phyloP scores from a whole-genome alignment of 768 basidiomycete genomes.

The Stropharia rugosoannulata region DNA sequence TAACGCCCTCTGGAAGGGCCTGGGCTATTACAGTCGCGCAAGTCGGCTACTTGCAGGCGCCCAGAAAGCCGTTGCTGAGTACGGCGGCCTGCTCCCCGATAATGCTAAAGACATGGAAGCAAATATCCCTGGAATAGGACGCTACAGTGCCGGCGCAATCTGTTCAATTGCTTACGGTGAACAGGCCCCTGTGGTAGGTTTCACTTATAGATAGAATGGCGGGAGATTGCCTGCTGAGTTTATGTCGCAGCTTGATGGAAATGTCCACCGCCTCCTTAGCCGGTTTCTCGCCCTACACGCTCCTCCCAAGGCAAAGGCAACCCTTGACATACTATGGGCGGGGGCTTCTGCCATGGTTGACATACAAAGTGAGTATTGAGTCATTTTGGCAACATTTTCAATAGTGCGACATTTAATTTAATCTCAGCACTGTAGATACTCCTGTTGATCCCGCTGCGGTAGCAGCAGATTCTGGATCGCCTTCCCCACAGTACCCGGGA shows the following conservation, averaged over 20 bases:
- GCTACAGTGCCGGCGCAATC: conserved; percentile 86
- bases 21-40: conserved; percentile 89
- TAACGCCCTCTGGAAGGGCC: conserved; percentile 87
- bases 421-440: not conserved
- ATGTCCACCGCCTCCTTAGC: conserved; percentile 83
- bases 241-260: conserved; percentile 73
- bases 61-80: conserved; percentile 68
- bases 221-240: not conserved
- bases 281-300: conserved; percentile 83
- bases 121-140: conserved; percentile 82
- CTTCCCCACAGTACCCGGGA: conserved; percentile 51
- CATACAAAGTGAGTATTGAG: conserved; percentile 20
- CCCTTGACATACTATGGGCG: conserved; percentile 81
- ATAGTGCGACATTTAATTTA: not conserved
- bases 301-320: conserved; percentile 74
- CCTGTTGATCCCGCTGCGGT: conserved; percentile 4
- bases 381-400: not conserved
- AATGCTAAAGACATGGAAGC: conserved; percentile 82
- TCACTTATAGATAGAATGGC: not conserved
- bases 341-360: conserved; percentile 72
- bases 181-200: conserved; percentile 77
- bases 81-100: conserved; percentile 70
- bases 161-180: conserved; percentile 88
- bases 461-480: conserved; percentile 13
- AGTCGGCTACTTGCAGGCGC: conserved; percentile 83